Conservation (phyloP, 202 grass and related monocot species). For the Zizania palustris region DNA sequence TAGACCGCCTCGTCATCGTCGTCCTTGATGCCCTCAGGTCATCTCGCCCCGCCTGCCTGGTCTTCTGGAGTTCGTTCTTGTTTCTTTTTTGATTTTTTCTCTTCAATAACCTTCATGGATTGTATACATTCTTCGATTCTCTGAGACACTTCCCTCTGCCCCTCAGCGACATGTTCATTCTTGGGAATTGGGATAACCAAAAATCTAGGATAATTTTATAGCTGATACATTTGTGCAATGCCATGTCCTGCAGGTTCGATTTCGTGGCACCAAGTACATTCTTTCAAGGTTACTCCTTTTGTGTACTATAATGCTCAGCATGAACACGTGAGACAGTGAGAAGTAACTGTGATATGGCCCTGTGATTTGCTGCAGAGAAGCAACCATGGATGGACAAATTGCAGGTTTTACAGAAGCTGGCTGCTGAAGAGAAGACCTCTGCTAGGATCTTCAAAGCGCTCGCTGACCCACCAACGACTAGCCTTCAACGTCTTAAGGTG, state of each 20-base stretch:
- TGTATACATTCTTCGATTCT: background rate
- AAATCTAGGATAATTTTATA: background rate
- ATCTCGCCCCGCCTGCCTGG: background rate
- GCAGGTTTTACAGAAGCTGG: slow-evolving; percentile 71
- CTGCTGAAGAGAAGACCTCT: slow-evolving; percentile 60
- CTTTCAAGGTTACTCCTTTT: slow-evolving; percentile 58
- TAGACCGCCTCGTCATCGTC: slow-evolving; percentile 74
- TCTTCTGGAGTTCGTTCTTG: background rate
- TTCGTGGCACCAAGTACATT: slow-evolving; percentile 91
- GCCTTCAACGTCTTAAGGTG: slow-evolving; percentile 92
- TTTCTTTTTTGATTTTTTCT: background rate
- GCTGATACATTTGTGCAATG: slow-evolving; percentile 20
- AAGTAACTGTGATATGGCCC: background rate
- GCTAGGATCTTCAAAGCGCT: slow-evolving; percentile 93
- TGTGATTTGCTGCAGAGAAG: slow-evolving; percentile 54
- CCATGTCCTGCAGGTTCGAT: slow-evolving; percentile 65
- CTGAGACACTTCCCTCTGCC: background rate
- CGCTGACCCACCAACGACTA: slow-evolving; percentile 93
- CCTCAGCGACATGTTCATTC: background rate
- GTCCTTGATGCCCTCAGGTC: slow-evolving; percentile 86
- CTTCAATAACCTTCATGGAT: background rate
- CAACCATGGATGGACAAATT: slow-evolving; percentile 93
- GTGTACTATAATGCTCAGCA: background rate
- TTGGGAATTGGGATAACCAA: background rate
- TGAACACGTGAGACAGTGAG: background rate